Evolutionary conservation across 495 filamentous ascomycete species (phyloP).

Genomic region (Xylaria palmicola): DNA sequence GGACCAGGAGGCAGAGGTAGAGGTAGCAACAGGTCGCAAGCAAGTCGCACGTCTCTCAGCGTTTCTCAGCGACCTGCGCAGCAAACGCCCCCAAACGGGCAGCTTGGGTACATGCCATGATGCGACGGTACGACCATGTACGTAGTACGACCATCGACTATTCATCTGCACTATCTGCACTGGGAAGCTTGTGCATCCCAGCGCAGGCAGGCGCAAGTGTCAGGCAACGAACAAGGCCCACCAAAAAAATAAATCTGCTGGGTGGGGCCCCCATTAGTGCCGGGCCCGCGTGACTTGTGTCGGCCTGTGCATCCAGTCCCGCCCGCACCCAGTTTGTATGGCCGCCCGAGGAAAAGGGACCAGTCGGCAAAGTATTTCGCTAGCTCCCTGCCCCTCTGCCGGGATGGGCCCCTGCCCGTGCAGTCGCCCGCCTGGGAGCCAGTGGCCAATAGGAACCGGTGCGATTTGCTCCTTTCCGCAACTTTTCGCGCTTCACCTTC

Average conservation of each 20-base stretch:
- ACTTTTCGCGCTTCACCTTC: slow-evolving; percentile 2
- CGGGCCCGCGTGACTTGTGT: neutral
- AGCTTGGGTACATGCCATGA: too few relatives aligned
- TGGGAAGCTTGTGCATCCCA: slow-evolving; percentile 19
- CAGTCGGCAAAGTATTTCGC: neutral
- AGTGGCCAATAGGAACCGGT: slow-evolving; percentile 6
- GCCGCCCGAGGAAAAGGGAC: neutral
- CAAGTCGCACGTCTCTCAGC: too few relatives aligned
- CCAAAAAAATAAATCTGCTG: slow-evolving; percentile 11
- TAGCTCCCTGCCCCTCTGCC: neutral
- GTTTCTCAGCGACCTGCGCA: too few relatives aligned
- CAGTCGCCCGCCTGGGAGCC: slow-evolving; percentile 1
- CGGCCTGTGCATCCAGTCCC: neutral
- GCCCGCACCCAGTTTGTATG: slow-evolving; percentile 1
- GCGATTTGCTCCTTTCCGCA: slow-evolving; percentile 1
- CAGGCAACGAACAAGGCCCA: slow-evolving; percentile 13
- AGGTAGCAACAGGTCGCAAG: neutral
- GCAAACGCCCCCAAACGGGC: too few relatives aligned
- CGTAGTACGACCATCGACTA: too few relatives aligned
- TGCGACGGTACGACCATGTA: too few relatives aligned
- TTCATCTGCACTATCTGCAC: neutral
- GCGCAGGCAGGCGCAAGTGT: slow-evolving; percentile 7
- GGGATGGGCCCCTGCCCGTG: neutral
- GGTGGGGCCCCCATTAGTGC: neutral
- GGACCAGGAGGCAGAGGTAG: neutral